phyloP scores from a whole-genome alignment of 306 rosid genomes.

The Lotus japonicus region DNA sequence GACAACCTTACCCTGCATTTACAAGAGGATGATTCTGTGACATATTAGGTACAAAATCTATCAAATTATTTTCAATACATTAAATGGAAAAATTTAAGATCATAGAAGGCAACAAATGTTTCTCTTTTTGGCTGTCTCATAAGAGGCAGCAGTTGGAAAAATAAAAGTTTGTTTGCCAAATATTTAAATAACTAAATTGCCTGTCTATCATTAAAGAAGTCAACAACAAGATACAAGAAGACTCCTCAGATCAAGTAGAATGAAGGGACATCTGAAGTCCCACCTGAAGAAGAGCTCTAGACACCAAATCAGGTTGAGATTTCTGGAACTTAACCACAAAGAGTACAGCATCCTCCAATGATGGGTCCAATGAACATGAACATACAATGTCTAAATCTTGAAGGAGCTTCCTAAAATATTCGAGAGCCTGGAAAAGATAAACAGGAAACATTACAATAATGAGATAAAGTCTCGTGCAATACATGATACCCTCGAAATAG shows the following conservation, averaged over 20 bases:
- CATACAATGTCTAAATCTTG: conserved; percentile 69
- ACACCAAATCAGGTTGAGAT: conserved; percentile 83
- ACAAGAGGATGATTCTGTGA: background rate
- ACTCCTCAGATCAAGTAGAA: conserved; percentile 5
- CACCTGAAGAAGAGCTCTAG: conserved; percentile 98
- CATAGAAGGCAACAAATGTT: background rate
- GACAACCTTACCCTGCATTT: background rate
- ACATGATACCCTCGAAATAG: conserved; percentile 21
- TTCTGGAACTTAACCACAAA: conserved; percentile 90
- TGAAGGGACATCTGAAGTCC: conserved; percentile 14
- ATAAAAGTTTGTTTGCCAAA: background rate
- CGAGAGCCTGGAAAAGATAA: conserved; percentile 64
- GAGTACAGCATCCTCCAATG: conserved; percentile 64
- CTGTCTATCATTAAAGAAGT: background rate
- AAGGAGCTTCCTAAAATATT: conserved; percentile 81
- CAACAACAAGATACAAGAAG: background rate
- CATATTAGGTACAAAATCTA: background rate
- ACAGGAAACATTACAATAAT: conserved; percentile 12
- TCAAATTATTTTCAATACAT: background rate
- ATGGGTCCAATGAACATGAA: conserved; percentile 62
- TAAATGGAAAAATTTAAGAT: background rate
- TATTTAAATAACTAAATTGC: background rate
- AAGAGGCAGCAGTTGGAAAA: background rate
- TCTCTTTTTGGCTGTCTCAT: background rate
- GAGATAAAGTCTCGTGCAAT: background rate